Conservation (phyloP, 2,329 filamentous ascomycete genomes). For the Cadophora malorum region DNA sequence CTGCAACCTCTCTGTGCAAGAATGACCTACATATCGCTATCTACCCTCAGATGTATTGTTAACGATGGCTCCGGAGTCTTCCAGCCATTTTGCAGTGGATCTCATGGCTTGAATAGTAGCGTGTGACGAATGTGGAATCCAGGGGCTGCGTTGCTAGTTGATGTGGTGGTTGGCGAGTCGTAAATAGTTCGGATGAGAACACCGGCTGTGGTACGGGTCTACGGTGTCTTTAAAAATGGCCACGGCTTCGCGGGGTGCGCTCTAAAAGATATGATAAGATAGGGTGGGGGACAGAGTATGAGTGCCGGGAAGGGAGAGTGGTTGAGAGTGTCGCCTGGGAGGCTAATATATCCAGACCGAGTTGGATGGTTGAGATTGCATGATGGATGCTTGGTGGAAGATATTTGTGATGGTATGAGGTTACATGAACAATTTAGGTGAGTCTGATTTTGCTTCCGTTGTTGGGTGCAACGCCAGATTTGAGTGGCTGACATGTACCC, state of each 20-base stretch:
- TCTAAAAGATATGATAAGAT: neutral
- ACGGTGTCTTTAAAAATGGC: slow-evolving; percentile 4
- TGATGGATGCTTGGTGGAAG: neutral
- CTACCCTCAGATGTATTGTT: too few species aligned
- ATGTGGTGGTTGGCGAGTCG: neutral
- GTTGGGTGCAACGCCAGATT: too few species aligned
- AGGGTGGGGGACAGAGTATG: neutral
- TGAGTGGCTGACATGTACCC: too few species aligned
- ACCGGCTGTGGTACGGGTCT: neutral
- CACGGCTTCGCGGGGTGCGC: neutral
- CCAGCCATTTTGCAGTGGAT: too few species aligned
- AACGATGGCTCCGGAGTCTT: too few species aligned
- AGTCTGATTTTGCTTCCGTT: too few species aligned
- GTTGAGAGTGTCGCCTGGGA: neutral
- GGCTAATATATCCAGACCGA: neutral
- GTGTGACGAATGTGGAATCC: neutral
- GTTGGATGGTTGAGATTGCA: neutral
- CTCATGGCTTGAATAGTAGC: too few species aligned
- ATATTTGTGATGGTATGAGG: neutral
- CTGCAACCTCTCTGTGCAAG: too few species aligned
- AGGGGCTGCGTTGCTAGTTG: neutral
- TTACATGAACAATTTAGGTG: too few species aligned
- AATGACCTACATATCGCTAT: too few species aligned
- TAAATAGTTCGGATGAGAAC: slow-evolving; percentile 5
- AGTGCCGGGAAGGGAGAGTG: neutral